Conservation (phyloP, 140 eudicot species). For the Erigeron philadelphicus region DNA sequence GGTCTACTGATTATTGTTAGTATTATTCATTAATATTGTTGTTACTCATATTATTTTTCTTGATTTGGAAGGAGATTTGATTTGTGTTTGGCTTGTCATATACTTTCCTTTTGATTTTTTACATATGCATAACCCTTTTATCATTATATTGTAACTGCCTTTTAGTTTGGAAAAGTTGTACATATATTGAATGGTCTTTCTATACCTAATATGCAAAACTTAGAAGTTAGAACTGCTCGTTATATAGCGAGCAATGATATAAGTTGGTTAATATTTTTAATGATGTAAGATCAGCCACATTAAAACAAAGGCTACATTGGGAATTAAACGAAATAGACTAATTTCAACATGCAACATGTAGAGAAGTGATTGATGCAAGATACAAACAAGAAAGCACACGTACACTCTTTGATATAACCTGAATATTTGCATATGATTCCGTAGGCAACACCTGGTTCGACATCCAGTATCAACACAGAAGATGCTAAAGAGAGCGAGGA, state of each 20-base stretch:
- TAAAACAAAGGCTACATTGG: neutral
- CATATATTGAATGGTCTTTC: neutral
- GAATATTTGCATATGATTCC: constrained; percentile 5
- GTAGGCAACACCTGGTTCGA: constrained; percentile 66
- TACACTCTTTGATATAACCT: neutral
- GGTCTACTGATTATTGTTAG: neutral
- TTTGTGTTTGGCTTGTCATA: neutral
- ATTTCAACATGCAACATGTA: too few relatives aligned
- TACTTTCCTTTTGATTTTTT: neutral
- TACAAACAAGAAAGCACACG: neutral
- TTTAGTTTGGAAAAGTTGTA: neutral
- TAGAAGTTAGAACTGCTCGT: neutral
- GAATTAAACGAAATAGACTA: neutral
- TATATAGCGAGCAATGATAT: neutral
- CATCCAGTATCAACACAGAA: constrained; percentile 50
- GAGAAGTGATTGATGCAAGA: neutral
- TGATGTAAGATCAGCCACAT: neutral
- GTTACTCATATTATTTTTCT: neutral
- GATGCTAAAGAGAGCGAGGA: constrained; percentile 45
- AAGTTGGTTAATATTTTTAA: neutral
- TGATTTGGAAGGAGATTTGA: neutral
- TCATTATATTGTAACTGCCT: neutral
- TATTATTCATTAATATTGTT: neutral
- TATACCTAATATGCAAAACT: neutral
- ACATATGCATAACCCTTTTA: neutral